Base-by-base conservation (phyloP, 164 flowering plant genomes). In the Houttuynia cordata region DNA sequence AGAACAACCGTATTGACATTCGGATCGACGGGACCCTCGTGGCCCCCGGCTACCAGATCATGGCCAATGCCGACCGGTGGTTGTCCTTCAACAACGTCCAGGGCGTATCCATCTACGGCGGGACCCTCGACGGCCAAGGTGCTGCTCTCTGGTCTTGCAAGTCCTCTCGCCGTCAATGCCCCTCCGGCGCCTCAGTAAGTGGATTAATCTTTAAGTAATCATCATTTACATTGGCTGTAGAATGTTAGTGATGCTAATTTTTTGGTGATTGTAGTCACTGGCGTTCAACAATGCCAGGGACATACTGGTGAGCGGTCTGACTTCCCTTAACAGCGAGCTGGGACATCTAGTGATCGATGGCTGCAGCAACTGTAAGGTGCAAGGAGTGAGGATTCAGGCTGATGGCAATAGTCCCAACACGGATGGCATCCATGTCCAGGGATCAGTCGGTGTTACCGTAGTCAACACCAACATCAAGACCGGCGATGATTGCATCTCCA, bases 401-500 rank as follows among this genome's bases (percentile, higher is more conserved):
- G 66, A 68, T 2, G 62, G 23, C 4, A 17, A 68, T 1, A 74
- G 78, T 52, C 75, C 78, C 13, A 71, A 74, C 72, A 74, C 78
- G 0, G 78, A 74, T 40, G 78, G 78, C 0, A 74, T 74, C 30
- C 72, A 74, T 21, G 56, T 74, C 30, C 67, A 71, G 41, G 7
- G 20, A 8, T 71, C 74, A 7, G 60, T 49, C 0, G 63, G 64
- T 0, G 74, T 74, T 18, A 62, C 67, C 17, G 60, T 74, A 42
- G 30, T 37, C 4, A 53, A 59, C 18, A 57, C 70, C 8, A 49
- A 22, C 20, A 74, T 74, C 6, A 58, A 47, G 56, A 74, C 75
- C 0, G 78, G 75, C 0, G 75, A 74, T 30, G 78, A 71, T 21
- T 71, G 78, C 70, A 66, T 74, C 45, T 68, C 75, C 10, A 62